These are phyloP conservation scores for Diplodia mutila DNA, from an alignment of 2,329 filamentous ascomycete species.

Conservation along the genomic window DNA sequence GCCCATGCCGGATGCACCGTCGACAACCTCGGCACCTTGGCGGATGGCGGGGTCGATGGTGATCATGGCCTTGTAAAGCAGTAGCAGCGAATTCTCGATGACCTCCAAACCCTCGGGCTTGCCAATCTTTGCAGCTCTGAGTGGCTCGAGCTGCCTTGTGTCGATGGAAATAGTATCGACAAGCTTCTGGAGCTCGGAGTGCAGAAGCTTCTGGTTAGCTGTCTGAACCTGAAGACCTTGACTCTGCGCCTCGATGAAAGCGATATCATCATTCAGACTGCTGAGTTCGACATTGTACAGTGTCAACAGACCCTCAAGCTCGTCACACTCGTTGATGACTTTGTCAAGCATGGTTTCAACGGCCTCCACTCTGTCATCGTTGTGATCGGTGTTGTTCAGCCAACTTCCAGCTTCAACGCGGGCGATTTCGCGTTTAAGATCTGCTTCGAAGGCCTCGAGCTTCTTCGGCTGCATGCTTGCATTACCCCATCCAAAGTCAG, in stretches of 20 bases:
- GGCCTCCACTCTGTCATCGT: constrained; percentile 85
- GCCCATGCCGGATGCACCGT: constrained; percentile 58
- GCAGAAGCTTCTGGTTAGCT: constrained; percentile 92
- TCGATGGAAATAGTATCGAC: constrained; percentile 91
- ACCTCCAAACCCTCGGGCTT: constrained; percentile 71
- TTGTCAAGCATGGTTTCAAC: constrained; percentile 85
- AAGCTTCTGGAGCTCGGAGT: constrained; percentile 85
- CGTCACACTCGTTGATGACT: constrained; percentile 93
- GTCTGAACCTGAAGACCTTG: constrained; percentile 97
- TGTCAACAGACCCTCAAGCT: constrained; percentile 90
- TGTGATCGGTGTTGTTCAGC: constrained; percentile 80
- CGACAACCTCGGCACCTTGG: constrained; percentile 40
- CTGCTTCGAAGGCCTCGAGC: constrained; percentile 78
- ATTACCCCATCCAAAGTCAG: constrained; percentile 88
- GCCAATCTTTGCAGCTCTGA: constrained; percentile 75
- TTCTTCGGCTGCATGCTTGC: constrained; percentile 73
- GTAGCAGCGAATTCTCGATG: constrained; percentile 76
- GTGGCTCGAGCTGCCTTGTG: constrained; percentile 70
- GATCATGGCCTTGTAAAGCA: constrained; percentile 87
- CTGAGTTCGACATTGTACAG: constrained; percentile 93
- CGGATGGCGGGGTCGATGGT: constrained; percentile 87
- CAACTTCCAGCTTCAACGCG: constrained; percentile 91
- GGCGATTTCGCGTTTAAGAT: constrained; percentile 85
- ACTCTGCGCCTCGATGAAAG: constrained; percentile 95
- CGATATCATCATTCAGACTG: constrained; percentile 91